Base-by-base conservation (phyloP, 306 rosid species). In the Trifolium repens region DNA sequence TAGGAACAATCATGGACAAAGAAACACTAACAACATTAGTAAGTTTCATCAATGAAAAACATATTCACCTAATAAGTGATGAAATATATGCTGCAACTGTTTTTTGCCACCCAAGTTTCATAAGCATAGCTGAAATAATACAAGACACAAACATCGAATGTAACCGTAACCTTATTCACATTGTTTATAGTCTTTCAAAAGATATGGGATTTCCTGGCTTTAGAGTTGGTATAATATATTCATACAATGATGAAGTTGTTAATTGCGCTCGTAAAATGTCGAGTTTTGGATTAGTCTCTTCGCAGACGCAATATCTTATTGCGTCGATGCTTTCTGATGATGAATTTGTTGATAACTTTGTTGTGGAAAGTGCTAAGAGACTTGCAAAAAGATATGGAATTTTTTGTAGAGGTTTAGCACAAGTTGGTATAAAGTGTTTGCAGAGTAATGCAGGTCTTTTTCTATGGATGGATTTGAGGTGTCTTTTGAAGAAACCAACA, bases 241-340 rank as follows among this genome's bases (percentile, higher is more conserved):
- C 63, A 57, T 57, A 57, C 35, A 57, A 57, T 10, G 63, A 57
- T 1, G 83, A 30, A 0, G 98, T 89, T 0, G 94, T 93, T 0
- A 39, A 50, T 0, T 85, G 88, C 1, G 88, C 93, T 2, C 82
- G 94, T 3, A 93, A 85, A 65, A 93, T 93, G 98, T 93, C 98
- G 0, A 93, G 98, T 76, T 93, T 93, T 32, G 92, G 98, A 34
- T 85, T 89, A 11, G 96, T 93, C 1, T 93, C 98, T 1, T 62
- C 96, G 0, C 96, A 93, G 22, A 90, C 98, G 0, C 98, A 93
- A 53, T 79, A 85, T 24, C 34, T 57, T 24, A 57, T 57, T 5
- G 34, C 63, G 14, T 22, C 34, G 24, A 57, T 57, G 63, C 14
- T 57, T 9, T 24, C 63, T 4, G 63, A 57, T 11, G 63, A 57